Evolutionary conservation across 108 stramenopile genomes (phyloP).

Genomic region (Epipyxis sp.): DNA sequence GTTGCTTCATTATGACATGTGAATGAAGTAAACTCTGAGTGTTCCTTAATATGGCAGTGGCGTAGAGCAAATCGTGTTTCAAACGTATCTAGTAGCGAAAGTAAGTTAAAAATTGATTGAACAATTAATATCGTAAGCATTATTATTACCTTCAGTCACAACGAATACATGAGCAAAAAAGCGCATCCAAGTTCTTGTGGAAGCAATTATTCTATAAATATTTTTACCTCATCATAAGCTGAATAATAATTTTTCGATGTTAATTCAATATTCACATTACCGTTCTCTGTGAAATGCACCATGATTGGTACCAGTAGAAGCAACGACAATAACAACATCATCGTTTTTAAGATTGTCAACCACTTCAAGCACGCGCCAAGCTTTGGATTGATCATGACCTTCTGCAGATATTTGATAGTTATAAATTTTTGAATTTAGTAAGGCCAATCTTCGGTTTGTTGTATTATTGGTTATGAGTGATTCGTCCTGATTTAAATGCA

Average conservation of each 20-base stretch:
- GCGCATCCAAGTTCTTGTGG: background rate
- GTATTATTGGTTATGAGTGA: too few species aligned
- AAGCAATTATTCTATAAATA: constrained; percentile 13
- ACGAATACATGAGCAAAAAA: background rate
- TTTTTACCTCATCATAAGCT: background rate
- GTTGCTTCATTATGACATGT: background rate
- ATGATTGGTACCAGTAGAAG: background rate
- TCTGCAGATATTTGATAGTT: too few species aligned
- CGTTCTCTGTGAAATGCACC: background rate
- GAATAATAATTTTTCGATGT: background rate
- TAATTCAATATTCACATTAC: background rate
- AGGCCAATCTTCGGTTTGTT: too few species aligned
- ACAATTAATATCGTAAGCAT: background rate
- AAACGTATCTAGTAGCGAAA: background rate
- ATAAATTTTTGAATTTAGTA: too few species aligned
- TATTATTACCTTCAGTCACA: background rate
- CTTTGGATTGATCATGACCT: too few species aligned
- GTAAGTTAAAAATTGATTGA: background rate
- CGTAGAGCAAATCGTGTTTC: background rate
- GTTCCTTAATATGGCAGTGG: background rate
- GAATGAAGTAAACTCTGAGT: background rate
- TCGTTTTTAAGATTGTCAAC: constrained; percentile 10
- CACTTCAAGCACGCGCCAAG: too few species aligned
- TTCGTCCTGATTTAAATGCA: too few species aligned
- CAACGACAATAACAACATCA: background rate